Conservation (phyloP, 2,329 filamentous ascomycete genomes). For the Fusarium marasasianum region DNA sequence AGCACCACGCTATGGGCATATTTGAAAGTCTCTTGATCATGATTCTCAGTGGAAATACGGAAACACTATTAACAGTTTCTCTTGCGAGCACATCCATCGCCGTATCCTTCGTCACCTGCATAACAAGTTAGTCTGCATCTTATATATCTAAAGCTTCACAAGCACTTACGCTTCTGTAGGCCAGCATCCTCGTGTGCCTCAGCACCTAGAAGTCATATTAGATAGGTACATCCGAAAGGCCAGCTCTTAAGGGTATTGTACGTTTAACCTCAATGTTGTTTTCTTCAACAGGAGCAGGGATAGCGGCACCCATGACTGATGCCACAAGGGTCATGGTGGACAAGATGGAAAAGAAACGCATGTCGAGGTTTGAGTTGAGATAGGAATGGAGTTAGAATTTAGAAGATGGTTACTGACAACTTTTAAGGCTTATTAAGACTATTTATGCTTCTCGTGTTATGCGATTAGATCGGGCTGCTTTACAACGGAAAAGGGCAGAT, state of each 20-base stretch:
- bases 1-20: background rate
- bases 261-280: background rate
- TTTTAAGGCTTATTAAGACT: background rate
- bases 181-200: background rate
- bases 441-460: background rate
- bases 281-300: background rate
- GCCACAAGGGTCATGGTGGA: background rate
- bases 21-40: fast-evolving
- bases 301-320: background rate
- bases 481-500: background rate
- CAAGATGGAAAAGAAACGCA: background rate
- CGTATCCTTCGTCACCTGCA: background rate
- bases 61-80: background rate
- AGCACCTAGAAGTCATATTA: fast-evolving
- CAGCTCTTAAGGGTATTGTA: fast-evolving
- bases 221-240: fast-evolving
- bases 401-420: fast-evolving
- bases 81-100: background rate
- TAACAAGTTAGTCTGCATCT: background rate
- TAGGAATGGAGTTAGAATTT: fast-evolving
- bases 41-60: background rate
- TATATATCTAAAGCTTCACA: fast-evolving
- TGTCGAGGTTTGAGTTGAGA: background rate
- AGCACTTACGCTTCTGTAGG: background rate
- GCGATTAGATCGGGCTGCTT: background rate